Conservation (phyloP, 441 rosid genomes). For the Breynia disticha region DNA sequence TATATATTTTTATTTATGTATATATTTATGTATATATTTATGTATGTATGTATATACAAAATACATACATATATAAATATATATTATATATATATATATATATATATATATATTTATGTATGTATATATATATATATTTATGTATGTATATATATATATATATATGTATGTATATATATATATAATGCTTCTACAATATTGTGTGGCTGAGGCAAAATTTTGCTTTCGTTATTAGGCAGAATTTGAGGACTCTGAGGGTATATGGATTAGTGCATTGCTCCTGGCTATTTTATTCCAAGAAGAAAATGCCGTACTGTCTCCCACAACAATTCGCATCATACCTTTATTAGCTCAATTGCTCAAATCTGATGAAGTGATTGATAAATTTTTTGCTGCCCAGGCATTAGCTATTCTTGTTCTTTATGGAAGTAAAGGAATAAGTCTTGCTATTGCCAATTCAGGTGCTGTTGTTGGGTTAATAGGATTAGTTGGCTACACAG, state of each 20-base stretch:
- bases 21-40: too few relatives aligned
- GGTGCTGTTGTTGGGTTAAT: conserved; percentile 63
- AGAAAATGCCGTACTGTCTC: conserved; percentile 40
- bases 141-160: too few relatives aligned
- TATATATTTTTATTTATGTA: too few relatives aligned
- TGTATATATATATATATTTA: too few relatives aligned
- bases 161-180: too few relatives aligned
- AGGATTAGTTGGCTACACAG: conserved; percentile 45
- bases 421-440: conserved; percentile 49
- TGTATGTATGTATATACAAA: too few relatives aligned
- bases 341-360: conserved; percentile 65
- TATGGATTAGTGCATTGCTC: conserved; percentile 67
- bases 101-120: too few relatives aligned
- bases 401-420: conserved; percentile 65
- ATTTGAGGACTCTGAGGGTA: conserved; percentile 52
- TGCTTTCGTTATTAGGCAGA: conserved; percentile 36
- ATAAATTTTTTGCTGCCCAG: conserved; percentile 74
- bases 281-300: conserved; percentile 75
- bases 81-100: too few relatives aligned
- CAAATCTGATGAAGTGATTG: conserved; percentile 65
- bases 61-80: too few relatives aligned
- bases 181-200: neutral
- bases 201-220: neutral
- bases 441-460: conserved; percentile 53
- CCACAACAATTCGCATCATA: conserved; percentile 47